Base-by-base conservation (phyloP, 208 protist genomes). In the Wallacemonas rigidus region DNA sequence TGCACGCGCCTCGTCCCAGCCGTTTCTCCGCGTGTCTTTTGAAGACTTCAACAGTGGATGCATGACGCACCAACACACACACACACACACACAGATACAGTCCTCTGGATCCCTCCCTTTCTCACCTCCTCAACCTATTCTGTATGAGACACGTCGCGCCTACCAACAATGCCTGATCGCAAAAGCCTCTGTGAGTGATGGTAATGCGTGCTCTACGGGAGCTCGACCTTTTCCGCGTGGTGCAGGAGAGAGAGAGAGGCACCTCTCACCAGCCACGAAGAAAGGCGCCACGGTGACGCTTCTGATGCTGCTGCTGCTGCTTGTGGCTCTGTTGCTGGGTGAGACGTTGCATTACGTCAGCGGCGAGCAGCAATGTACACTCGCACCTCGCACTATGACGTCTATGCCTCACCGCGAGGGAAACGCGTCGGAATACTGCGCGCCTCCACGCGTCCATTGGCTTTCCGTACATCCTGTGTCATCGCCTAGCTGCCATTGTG, bases 161-260 rank as follows among this genome's bases (percentile, higher is more conserved):
- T 26, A 26, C 26, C 26, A 26, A 26, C 26, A 26, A 26, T 26
- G 26, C 26, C 26, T 26, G 26, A 26, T 26, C 26, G 26, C 26
- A 26, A 26, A 26, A 26, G 26, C 26, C 26, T 26, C 26, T 26
- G 26, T 26, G 26, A 26, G 26, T 26, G 17, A 38, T 35, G 11
- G 15, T 0, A 41, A 39, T 63, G 36, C 39, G 11, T 38, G 36
- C n/a, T 1, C 41, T 83, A 0, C 71, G 72, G 64, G 68, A 71
- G 51, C 70, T 79, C 40, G 80, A 85, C 41, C 60, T 85, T 39
- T 85, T 85, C 61, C 76, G 80, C 26, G 73, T 77, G 12, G 69
- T 85, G 41, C 80, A 81, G 73, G 80, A 73, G 45, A 15, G 79
- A 73, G 45, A 15, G 79, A 84, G 54, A 79, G 70, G 36, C 76